Evolutionary conservation across 768 basidiomycete species (phyloP), one percentile per base, ranked within the genome.

Genomic region (Trametes maxima): DNA sequence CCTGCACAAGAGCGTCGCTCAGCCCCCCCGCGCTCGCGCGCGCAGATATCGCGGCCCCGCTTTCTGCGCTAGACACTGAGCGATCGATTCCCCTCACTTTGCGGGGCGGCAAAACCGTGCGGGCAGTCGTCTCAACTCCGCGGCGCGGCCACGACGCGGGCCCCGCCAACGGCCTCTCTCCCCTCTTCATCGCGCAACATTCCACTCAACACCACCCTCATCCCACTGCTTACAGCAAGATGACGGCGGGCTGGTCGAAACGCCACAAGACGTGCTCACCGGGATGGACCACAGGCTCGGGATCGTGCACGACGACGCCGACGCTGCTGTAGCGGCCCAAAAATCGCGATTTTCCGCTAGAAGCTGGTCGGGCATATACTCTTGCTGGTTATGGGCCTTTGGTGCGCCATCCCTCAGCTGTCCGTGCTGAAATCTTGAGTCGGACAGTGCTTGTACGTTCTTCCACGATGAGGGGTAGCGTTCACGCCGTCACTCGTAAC

Each of bases 121-220:
- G 28, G 28, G 28, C 28, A 33, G 28, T 33, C 28, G 28, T 33
- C 28, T 33, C 28, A 33, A 33, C 28, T 33, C 28, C 28, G 28
- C 28, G 28, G 28, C 28, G 8, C 28, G 28, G 28, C 28, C 28
- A 33, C 28, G 28, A 33, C 28, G 28, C 28, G 28, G 8, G 28
- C 28, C 28, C 8, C 28, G 4, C 8, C 28, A 33, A 8, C 28
- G 28, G 28, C 4, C 28, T 33, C 28, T 2, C 17, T 3, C 43
- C 3, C n/a, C 12, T 17, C 43, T 21, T 16, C 42, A 43, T 6
- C 4, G 13, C 14, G 42, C 42, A 16, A 16, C 45, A 28, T 48
- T 35, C 12, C 39, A 24, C 40, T 17, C 52, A 53, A 53, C 59
- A 24, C 36, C 54, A 53, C 59, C n/a, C 36, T 60, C 59, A 44